phyloP scores from a whole-genome alignment of 169 alveolate species.

The Cryptosporidium sp. region DNA sequence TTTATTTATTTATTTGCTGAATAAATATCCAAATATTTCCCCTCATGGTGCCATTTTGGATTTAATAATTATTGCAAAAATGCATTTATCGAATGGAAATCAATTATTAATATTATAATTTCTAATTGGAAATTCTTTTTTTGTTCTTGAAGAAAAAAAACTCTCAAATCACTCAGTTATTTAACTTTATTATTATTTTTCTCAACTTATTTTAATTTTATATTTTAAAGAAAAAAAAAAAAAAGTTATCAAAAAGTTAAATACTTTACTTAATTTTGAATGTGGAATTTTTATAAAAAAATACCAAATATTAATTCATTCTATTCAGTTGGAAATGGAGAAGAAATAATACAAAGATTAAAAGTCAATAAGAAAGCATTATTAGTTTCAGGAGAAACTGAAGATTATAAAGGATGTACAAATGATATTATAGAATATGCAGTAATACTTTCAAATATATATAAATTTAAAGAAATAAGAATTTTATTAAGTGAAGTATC shows the following conservation, averaged over 20 bases:
- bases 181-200: neutral
- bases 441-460: constrained; percentile 39
- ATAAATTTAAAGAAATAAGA: constrained; percentile 53
- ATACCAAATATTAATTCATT: neutral
- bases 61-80: constrained; percentile 12
- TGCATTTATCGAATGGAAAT: neutral
- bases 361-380: constrained; percentile 42
- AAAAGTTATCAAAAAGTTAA: too few species aligned
- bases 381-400: constrained; percentile 56
- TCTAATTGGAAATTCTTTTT: neutral
- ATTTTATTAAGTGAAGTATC: constrained; percentile 44
- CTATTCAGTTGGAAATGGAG: neutral
- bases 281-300: constrained; percentile 25
- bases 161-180: too few species aligned
- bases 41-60: constrained; percentile 7
- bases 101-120: neutral
- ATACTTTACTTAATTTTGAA: neutral
- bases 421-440: constrained; percentile 68
- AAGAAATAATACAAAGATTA: neutral
- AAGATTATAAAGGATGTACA: constrained; percentile 56
- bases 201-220: neutral
- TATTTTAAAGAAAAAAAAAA: neutral
- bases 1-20: too few species aligned
- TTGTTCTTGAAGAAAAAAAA: too few species aligned
- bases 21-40: neutral